Evolutionary conservation across 192 early-diverging fungal species (phyloP), one percentile per base, ranked within the genome.

Genomic region (Cladochytrium replicatum): DNA sequence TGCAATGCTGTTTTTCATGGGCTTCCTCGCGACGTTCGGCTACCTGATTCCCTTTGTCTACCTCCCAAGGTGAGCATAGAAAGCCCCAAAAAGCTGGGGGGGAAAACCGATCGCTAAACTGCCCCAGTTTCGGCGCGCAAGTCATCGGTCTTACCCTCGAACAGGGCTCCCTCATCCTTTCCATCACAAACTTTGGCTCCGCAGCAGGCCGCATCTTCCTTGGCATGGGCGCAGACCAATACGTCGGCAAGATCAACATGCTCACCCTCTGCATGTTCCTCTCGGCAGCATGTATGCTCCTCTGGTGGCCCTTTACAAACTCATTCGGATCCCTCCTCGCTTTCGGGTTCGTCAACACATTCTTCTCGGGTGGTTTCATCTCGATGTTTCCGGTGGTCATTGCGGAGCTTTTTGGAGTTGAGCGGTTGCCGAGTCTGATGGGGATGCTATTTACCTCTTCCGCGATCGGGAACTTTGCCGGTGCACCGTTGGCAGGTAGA

Each of bases 131-230:
- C n/a, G n/a, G n/a, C n/a, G n/a, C n/a, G n/a, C n/a, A n/a, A n/a
- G n/a, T n/a, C n/a, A n/a, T n/a, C 40, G 81, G 79, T 9, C 63
- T 83, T 26, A 64, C 77, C 4, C 58, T 64, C 38, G 59, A 67
- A 41, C 60, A 77, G 25, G 81, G 77, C 13, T 78, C 81, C 17
- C 63, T 84, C 56, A 61, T 85, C 34, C 54, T 85, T 23, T 76
- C 75, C 38, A 52, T 88, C 29, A 71, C 75, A 17, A 86, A 84
- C 53, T 80, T 72, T 19, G 78, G 79, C 4, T 69, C 74, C 1
- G 77, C 74, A 43, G 43, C 77, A 3, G 84, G 84, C 4, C 72
- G 84, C 34, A 65, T 86, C 44, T 47, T 71, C 5, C 69, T 80
- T 27, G 84, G 84, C 1, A 72, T 73, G 39, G 67, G 60, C 13